Percentiles rank a stretch among this genome's conserved stretches.
phyloP scores from a whole-genome alignment of 192 early-diverging fungal species.

The Phycomyces blakesleeanus region DNA sequence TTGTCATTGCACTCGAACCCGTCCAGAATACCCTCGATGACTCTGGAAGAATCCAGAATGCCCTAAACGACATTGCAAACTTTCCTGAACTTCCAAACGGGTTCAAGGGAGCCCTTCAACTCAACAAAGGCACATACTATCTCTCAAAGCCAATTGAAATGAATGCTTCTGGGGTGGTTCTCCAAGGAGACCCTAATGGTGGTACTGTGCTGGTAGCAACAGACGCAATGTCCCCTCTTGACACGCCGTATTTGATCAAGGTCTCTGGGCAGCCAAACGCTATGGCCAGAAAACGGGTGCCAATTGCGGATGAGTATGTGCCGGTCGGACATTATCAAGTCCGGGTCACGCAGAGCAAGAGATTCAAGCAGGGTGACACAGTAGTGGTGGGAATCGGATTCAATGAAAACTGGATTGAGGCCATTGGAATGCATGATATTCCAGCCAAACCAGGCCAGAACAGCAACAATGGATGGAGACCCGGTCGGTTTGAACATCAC shows the following conservation, averaged over 20 bases:
- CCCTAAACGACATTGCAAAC: conserved; percentile 22
- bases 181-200: conserved; percentile 37
- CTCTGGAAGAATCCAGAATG: conserved; percentile 37
- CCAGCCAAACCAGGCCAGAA: conserved; percentile 26
- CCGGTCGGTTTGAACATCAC: conserved; percentile 32
- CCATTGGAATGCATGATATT: conserved; percentile 46
- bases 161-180: conserved; percentile 30
- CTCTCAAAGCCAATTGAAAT: conserved; percentile 35
- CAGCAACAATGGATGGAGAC: conserved; percentile 38
- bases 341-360: neutral
- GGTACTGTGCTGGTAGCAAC: conserved; percentile 37
- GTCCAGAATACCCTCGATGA: conserved; percentile 31
- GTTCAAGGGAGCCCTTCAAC: conserved; percentile 34
- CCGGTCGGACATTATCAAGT: conserved; percentile 36
- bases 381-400: conserved; percentile 35
- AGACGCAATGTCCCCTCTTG: conserved; percentile 27
- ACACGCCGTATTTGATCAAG: conserved; percentile 29
- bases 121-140: conserved; percentile 34
- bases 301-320: conserved; percentile 35
- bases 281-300: conserved; percentile 21
- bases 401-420: conserved; percentile 40
- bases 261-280: conserved; percentile 30
- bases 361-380: conserved; percentile 33
- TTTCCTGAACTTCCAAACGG: conserved; percentile 8
- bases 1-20: conserved; percentile 20